Conservation (phyloP, 2,329 filamentous ascomycete species). For the Acephala macrosclerotiorum region DNA sequence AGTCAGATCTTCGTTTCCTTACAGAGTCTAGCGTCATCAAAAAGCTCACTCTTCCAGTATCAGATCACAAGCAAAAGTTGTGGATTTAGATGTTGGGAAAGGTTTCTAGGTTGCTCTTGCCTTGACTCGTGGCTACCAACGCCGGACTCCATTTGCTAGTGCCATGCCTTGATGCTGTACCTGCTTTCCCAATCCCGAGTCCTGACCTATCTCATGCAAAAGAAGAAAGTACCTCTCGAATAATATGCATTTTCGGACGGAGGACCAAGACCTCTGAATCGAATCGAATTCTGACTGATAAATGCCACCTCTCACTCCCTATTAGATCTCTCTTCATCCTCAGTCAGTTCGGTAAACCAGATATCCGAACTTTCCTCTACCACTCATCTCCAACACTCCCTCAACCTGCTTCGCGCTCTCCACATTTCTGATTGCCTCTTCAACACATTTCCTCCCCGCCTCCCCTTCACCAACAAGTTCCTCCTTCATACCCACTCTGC, state of each 20-base stretch:
- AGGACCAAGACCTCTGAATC: no score
- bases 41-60: neutral
- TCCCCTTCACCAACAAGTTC: constrained; percentile 1
- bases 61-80: neutral
- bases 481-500: neutral
- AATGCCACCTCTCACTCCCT: neutral
- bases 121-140: neutral
- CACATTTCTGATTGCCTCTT: constrained; percentile 31
- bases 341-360: constrained; percentile 40
- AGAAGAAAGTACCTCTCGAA: neutral
- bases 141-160: neutral
- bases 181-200: neutral
- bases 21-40: no score
- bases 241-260: neutral
- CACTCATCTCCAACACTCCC: constrained; percentile 32
- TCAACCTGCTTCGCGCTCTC: constrained; percentile 32
- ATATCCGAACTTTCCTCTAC: constrained; percentile 33
- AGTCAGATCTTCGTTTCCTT: no score
- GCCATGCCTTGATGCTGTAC: neutral
- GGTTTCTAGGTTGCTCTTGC: neutral
- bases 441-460: constrained; percentile 24
- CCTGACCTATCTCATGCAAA: neutral
- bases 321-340: no score
- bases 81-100: no score
- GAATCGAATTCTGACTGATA: neutral